Conservation (phyloP, 2,329 filamentous ascomycete genomes). For the Rhinocladiella similis region DNA sequence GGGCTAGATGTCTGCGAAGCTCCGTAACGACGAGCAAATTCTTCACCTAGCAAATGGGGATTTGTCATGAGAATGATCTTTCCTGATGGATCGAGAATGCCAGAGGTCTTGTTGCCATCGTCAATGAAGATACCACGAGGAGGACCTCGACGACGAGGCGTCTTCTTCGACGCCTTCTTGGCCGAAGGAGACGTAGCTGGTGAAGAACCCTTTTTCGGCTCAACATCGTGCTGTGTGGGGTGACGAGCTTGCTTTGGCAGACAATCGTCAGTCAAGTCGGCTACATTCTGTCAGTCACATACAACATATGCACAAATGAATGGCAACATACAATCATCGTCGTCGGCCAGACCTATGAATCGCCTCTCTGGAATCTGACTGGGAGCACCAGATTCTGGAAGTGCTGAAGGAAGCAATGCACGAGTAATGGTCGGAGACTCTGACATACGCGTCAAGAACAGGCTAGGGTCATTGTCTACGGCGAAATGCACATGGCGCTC, state of each 20-base stretch:
- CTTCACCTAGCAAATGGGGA: constrained; percentile 33
- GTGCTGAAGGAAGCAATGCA: constrained; percentile 28
- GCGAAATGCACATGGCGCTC: constrained; percentile 71
- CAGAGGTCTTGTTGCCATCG: constrained; percentile 49
- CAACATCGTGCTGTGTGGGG: constrained; percentile 58
- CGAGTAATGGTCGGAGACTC: constrained; percentile 30
- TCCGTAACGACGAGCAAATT: constrained; percentile 42
- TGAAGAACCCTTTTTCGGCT: constrained; percentile 8
- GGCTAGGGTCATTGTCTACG: constrained; percentile 21
- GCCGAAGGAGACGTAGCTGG: constrained; percentile 10
- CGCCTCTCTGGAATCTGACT: constrained; percentile 9
- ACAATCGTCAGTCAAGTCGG: constrained; percentile 28
- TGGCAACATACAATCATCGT: constrained; percentile 27
- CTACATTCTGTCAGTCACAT: constrained; percentile 25
- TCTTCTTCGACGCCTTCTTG: constrained; percentile 38
- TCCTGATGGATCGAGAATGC: constrained; percentile 48
- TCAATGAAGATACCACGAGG: constrained; percentile 50
- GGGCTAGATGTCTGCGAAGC: constrained; percentile 27
- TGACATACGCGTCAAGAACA: constrained; percentile 20
- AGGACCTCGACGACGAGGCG: constrained; percentile 45
- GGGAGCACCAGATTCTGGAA: constrained; percentile 17
- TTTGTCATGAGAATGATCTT: constrained; percentile 51
- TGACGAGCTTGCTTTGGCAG: constrained; percentile 54
- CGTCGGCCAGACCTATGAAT: constrained; percentile 13
- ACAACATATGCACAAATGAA: constrained; percentile 6